Evolutionary conservation across 2,329 filamentous ascomycete genomes (phyloP), one percentile per base, ranked within the genome.

Genomic region (Zasmidium angulare): DNA sequence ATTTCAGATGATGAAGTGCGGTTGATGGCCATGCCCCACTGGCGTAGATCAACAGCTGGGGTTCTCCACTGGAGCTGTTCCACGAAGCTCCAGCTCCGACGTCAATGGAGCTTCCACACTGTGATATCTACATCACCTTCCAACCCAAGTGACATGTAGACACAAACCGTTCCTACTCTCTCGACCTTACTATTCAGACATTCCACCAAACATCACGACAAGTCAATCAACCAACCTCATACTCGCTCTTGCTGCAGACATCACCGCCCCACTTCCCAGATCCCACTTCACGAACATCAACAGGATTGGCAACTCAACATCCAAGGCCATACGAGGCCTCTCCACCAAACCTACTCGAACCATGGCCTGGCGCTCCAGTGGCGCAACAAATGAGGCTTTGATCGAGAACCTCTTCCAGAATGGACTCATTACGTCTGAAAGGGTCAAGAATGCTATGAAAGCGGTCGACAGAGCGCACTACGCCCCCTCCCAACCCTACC

Each of bases 401-500:
- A 81, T 98, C 62, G 83, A 88, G 66, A 96, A 96, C 73, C 82
- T 99, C 58, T 87, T 80, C 73, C 81, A 77, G 46, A 85, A 89
- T 68, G 83, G 83, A 2, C 80, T 98, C 55, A 92, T 98, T 66
- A 87, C 82, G n/a, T 84, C 86, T 62, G 76, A 84, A 2, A 78
- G 82, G 22, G 90, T 96, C 31, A 89, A 88, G 69, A 81, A 85
- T n/a, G 93, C 93, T 56, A 96, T 98, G 81, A 77, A 89, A 49
- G 83, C 92, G 88, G 91, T 98, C 71, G 93, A 99, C 76, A 86
- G 95, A 62, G 92, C 85, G 0, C 85, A 98, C 76, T 98, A 93
- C 77, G 84, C 89, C 14, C 89, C 90, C 2, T 70, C 75, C 0
- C 74, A 74, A 10, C 86, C 95, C 2, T 98, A 98, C 75, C 80